Percentiles rank a stretch among this genome's conserved stretches.
phyloP scores from a whole-genome alignment of 2,329 filamentous ascomycete species.

The Pseudogymnoascus sp. region DNA sequence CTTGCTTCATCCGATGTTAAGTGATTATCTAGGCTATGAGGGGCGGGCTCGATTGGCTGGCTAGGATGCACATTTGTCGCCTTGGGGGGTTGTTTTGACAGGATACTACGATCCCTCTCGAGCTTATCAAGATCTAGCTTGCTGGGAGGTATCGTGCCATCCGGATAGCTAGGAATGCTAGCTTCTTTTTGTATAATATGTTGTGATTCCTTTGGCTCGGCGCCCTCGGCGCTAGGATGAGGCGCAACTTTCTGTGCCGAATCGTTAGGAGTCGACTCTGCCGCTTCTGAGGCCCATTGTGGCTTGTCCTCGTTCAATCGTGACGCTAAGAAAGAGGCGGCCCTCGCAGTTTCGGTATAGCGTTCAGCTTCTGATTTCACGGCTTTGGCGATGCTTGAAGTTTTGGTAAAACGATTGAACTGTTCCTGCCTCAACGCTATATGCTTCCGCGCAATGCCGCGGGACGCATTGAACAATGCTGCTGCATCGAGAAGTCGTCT shows the following conservation, averaged over 20 bases:
- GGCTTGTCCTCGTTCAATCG: slow-evolving; percentile 43
- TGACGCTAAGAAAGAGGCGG: slow-evolving; percentile 49
- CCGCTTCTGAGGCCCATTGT: slow-evolving; percentile 21
- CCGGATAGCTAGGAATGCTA: slow-evolving; percentile 35
- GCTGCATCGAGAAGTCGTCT: slow-evolving; percentile 63
- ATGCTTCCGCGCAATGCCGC: slow-evolving; percentile 57
- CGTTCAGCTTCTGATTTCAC: slow-evolving; percentile 53
- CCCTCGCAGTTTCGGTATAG: slow-evolving; percentile 51
- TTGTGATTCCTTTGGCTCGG: slow-evolving; percentile 32
- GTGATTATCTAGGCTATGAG: slow-evolving; percentile 8
- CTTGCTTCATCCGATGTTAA: slow-evolving; percentile 35
- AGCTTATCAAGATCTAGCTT: slow-evolving; percentile 19
- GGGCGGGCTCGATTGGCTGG: slow-evolving; percentile 9
- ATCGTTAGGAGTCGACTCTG: slow-evolving; percentile 8
- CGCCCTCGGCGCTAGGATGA: slow-evolving; percentile 23
- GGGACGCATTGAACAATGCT: slow-evolving; percentile 60
- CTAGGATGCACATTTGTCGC: slow-evolving; percentile 29
- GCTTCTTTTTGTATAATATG: slow-evolving; percentile 39
- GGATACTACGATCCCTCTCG: slow-evolving; percentile 27
- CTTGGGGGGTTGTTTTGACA: slow-evolving; percentile 28
- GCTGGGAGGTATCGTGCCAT: slow-evolving; percentile 40
- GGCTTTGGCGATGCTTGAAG: slow-evolving; percentile 55
- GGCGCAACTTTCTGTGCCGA: slow-evolving; percentile 18
- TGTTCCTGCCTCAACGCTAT: slow-evolving; percentile 49
- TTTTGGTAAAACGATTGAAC: slow-evolving; percentile 53